Percentiles rank a stretch among this genome's conserved stretches.
Evolutionary conservation across 2,329 filamentous ascomycete genomes (phyloP).

Genomic region (Cladophialophora yegresii): DNA sequence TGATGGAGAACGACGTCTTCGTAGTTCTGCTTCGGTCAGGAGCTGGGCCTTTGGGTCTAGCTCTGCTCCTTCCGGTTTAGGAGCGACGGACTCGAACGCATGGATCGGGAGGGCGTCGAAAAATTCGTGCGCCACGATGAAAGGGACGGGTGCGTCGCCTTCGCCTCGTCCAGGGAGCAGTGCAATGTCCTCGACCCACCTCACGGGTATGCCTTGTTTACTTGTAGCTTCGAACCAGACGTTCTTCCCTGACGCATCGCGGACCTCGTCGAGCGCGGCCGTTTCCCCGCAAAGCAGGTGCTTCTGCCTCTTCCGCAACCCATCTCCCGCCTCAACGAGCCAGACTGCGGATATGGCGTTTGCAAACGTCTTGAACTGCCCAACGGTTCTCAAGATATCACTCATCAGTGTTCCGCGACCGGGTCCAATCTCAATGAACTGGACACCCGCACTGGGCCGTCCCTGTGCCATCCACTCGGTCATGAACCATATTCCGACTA

Average conservation of each 20-base stretch:
- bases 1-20: constrained; percentile 44
- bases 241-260: constrained; percentile 28
- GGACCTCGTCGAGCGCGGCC: constrained; percentile 66
- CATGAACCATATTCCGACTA: constrained; percentile 91
- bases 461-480: constrained; percentile 96
- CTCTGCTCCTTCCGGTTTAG: constrained; percentile 49
- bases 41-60: constrained; percentile 42
- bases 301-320: constrained; percentile 75
- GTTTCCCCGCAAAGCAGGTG: constrained; percentile 75
- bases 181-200: constrained; percentile 85
- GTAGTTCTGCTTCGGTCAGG: constrained; percentile 51
- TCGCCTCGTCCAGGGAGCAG: constrained; percentile 72
- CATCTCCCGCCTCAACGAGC: constrained; percentile 87
- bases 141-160: constrained; percentile 46
- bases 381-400: constrained; percentile 85
- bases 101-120: constrained; percentile 98
- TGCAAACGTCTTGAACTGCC: constrained; percentile 76
- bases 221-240: constrained; percentile 71
- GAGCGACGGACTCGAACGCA: constrained; percentile 76
- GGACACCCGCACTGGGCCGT: constrained; percentile 68
- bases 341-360: constrained; percentile 82
- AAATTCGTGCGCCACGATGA: constrained; percentile 97
- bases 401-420: constrained; percentile 96
- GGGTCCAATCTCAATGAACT: constrained; percentile 91
- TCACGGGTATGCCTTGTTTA: constrained; percentile 68